Base-by-base conservation (phyloP, 805 yeast species). In the Metschnikowia arizonensis region DNA sequence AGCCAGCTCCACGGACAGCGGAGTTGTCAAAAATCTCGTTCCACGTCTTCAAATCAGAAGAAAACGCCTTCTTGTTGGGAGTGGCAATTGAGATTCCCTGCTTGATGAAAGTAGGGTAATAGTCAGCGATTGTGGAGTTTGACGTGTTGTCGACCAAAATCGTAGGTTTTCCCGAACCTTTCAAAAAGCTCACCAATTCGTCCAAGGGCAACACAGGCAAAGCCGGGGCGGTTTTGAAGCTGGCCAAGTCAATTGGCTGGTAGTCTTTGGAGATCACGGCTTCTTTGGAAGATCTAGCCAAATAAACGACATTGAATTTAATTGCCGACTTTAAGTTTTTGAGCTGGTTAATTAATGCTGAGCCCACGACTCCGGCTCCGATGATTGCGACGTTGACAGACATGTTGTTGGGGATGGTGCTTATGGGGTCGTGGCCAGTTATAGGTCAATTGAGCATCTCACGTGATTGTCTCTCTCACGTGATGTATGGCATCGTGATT, bases 11-110 rank as follows among this genome's bases (percentile, higher is more conserved):
- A 38, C 77, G 74, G 32, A 71, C 67, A 31, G 73, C 75, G 29
- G 85, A 77, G 42, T 67, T 66, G 29, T 64, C 60, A 58, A 87
- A 87, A 45, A 93, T 80, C 42, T 77, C 74, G 46, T 87, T 78
- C 97, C 98, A 93, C 10, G 82, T 68, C 19, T 71, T 64, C 50
- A 85, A 67, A 45, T 80, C 84, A 34, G 89, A 76, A 8, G 97
- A 89, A 62, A 93, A 93, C 0, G 95, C 99, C 76, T 93, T 93
- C 69, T 93, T 93, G 77, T 93, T 93, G 55, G 99, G 99, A 36
- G 99, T 93, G 15, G 98, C 99, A 58, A 93, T 81, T 36, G 97
- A 88, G 53, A 93, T 82, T 31, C 96, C 96, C 48, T 74, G 78
- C 54, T 76, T 65, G 50, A 91, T 73, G 58, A 93, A 82, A 32